Percentiles rank a stretch among this genome's conserved stretches.
Evolutionary conservation across 352 stramenopile genomes (phyloP).

Genomic region (Pythium oligandrum): DNA sequence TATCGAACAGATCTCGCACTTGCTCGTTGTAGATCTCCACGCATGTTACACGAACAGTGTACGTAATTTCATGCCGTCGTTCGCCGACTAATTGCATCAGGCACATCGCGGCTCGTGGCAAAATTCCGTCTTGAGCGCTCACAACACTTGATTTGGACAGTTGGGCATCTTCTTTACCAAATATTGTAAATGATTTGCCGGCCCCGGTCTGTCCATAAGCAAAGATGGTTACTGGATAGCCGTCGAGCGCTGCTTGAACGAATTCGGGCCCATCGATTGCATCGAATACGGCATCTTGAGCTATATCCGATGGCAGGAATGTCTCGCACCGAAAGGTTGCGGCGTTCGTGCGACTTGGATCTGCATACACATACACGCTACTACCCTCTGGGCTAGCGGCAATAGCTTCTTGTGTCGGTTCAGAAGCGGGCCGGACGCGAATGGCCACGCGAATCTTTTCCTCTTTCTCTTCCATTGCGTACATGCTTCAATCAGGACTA

Average conservation of each 20-base stretch:
- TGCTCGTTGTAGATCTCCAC: slow-evolving; percentile 81
- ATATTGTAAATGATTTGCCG: slow-evolving; percentile 75
- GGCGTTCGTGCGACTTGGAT: slow-evolving; percentile 23
- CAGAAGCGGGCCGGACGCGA: slow-evolving; percentile 38
- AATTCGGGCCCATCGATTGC: slow-evolving; percentile 36
- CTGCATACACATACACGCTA: slow-evolving; percentile 40
- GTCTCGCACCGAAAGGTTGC: slow-evolving; percentile 65
- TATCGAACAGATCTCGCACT: slow-evolving; percentile 60
- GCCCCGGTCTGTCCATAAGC: slow-evolving; percentile 71
- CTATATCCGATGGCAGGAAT: slow-evolving; percentile 31
- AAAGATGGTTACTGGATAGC: slow-evolving; percentile 71
- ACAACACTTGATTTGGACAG: neutral
- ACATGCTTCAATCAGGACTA: neutral
- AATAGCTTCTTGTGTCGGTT: slow-evolving; percentile 21
- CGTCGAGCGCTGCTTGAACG: slow-evolving; percentile 46
- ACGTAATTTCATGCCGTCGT: slow-evolving; percentile 33
- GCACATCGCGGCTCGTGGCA: slow-evolving; percentile 40
- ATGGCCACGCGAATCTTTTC: slow-evolving; percentile 67
- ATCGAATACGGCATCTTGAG: slow-evolving; percentile 55
- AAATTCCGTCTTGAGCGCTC: slow-evolving; percentile 28
- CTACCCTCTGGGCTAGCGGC: slow-evolving; percentile 29
- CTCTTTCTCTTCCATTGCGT: slow-evolving; percentile 27
- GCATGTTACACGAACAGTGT: slow-evolving; percentile 59
- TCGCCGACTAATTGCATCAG: slow-evolving; percentile 50
- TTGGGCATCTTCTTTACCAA: slow-evolving; percentile 44